Percentiles rank a stretch among this genome's conserved stretches.
phyloP scores from a whole-genome alignment of 2,329 filamentous ascomycete species.

The Microdochium paspali region DNA sequence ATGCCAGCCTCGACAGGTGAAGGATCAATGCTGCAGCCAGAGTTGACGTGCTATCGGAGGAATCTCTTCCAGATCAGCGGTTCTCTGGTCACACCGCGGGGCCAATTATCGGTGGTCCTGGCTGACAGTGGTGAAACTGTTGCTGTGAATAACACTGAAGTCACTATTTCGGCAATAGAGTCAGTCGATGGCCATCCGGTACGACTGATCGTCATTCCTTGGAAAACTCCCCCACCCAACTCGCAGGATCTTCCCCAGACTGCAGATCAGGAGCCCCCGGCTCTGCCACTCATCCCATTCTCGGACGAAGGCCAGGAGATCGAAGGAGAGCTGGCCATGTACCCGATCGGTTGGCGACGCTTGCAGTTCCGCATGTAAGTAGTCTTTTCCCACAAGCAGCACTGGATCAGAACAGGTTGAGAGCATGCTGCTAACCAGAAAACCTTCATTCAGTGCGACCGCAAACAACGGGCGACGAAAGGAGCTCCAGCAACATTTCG shows the following conservation, averaged over 20 bases:
- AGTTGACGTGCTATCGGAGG: slow-evolving; percentile 89
- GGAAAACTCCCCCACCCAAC: slow-evolving; percentile 88
- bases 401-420: slow-evolving; percentile 1
- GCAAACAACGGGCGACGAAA: slow-evolving; percentile 93
- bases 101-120: slow-evolving; percentile 63
- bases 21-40: slow-evolving; percentile 55
- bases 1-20: slow-evolving; percentile 57
- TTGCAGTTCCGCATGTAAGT: slow-evolving; percentile 78
- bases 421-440: slow-evolving; percentile 8
- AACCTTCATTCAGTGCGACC: slow-evolving; percentile 64
- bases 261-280: slow-evolving; percentile 75
- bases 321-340: slow-evolving; percentile 78
- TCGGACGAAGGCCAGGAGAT: slow-evolving; percentile 47
- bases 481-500: slow-evolving; percentile 93
- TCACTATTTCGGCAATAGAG: slow-evolving; percentile 85
- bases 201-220: slow-evolving; percentile 91
- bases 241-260: slow-evolving; percentile 55
- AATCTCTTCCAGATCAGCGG: slow-evolving; percentile 96
- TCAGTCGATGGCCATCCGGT: slow-evolving; percentile 89
- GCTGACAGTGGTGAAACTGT: slow-evolving; percentile 79
- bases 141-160: slow-evolving; percentile 72
- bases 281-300: slow-evolving; percentile 64
- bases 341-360: slow-evolving; percentile 89
- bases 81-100: slow-evolving; percentile 70
- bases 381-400: neutral